Base-by-base conservation (phyloP, 2,329 filamentous ascomycete species). In the Trichoderma oligosporum region DNA sequence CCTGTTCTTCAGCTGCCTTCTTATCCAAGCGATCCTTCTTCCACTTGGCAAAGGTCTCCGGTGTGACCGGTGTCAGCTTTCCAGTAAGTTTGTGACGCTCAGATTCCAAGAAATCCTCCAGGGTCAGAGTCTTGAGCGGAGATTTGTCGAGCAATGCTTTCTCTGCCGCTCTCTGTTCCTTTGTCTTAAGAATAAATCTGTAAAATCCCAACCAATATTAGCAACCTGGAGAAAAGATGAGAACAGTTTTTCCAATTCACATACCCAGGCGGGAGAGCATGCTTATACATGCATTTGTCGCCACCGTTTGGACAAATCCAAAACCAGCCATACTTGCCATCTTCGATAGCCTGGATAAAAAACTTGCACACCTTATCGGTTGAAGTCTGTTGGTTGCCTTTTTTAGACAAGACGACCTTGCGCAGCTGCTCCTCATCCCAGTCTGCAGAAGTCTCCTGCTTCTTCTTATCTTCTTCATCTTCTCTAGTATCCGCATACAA, bases 321-420 rank as follows among this genome's bases (percentile, higher is more conserved):
- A 76, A 99, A 97, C 94, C 94, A 99, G 61, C 94, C 94, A 68
- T 99, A 99, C 75, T 97, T 99, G 67, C 91, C 89, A 70, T 99
- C 94, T 76, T 99, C 94, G 61, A 99, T 94, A 24, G 94, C 94
- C 65, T 92, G 87, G 71, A 97, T 94, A 72, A 99, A 99, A 79
- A 78, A 96, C 76, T 97, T 99, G 89, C 94, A 99, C 64, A 99
- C 94, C 76, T 97, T 99, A 71, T 99, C 94, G 45, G 94, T 99
- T 4, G 89, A 89, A 20, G 92, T 96, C 71, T 87, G 86, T 60
- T 96, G 94, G 74, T 99, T 99, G 52, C 94, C 94, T 74, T 99
- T 96, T 78, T 99, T 99, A 67, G 89, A 95, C 71, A 95, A 66
- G 22, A 99, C 91, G 33, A 99, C 94, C 56, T 87, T 87, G 66